Percentiles rank a stretch among this genome's conserved stretches.
Conservation (phyloP, 2,329 filamentous ascomycete genomes). For the Akanthomyces lecanii region DNA sequence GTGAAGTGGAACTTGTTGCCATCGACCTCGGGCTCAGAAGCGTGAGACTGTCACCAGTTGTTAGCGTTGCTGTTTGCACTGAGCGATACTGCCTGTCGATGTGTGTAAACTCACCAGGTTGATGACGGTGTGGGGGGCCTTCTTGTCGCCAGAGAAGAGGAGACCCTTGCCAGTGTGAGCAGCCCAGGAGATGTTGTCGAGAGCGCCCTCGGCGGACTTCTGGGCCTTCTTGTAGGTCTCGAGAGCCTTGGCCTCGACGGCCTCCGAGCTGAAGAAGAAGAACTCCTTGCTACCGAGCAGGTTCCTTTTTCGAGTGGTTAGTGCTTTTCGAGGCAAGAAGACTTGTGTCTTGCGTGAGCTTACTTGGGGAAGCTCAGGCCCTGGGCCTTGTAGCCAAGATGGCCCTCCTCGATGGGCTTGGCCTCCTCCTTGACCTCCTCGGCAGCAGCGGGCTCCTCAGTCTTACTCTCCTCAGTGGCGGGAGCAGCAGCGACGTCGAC, state of each 20-base stretch:
- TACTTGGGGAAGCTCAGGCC: conserved; percentile 83
- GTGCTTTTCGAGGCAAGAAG: background rate
- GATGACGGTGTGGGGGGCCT: conserved; percentile 73
- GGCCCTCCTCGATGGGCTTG: conserved; percentile 75
- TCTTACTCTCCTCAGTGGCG: conserved; percentile 35
- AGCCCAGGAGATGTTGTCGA: conserved; percentile 83
- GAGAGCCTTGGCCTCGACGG: conserved; percentile 70
- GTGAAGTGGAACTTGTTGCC: conserved; percentile 85
- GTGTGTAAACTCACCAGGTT: conserved; percentile 63
- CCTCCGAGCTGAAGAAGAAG: conserved; percentile 78
- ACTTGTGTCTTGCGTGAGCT: conserved; percentile 33
- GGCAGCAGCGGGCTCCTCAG: conserved; percentile 38
- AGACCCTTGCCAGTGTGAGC: conserved; percentile 93
- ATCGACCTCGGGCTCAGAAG: conserved; percentile 68
- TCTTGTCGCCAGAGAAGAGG: conserved; percentile 86
- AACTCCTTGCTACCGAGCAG: conserved; percentile 88
- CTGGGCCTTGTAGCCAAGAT: conserved; percentile 84
- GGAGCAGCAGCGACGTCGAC: conserved; percentile 40
- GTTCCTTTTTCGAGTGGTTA: conserved; percentile 52
- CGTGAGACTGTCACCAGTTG: conserved; percentile 46
- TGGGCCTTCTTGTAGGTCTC: conserved; percentile 77
- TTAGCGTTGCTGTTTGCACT: conserved; percentile 25
- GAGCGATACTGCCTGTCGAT: background rate
- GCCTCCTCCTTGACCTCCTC: conserved; percentile 46
- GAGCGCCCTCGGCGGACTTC: conserved; percentile 71